phyloP scores from a whole-genome alignment of 768 basidiomycete species.

The Thelephora aurantiotincta region DNA sequence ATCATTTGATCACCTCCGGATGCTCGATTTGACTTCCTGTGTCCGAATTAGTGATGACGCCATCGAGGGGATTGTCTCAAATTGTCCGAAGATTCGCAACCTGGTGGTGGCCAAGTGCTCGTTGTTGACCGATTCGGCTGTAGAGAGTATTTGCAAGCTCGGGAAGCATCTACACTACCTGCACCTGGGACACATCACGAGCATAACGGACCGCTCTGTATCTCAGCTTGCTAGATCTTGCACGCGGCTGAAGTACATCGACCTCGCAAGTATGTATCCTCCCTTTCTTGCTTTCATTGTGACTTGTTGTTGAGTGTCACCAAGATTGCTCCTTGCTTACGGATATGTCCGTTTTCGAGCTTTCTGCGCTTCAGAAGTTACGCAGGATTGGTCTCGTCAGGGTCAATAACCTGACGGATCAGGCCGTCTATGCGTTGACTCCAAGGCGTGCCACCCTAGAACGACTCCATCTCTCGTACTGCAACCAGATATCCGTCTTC shows the following conservation, averaged over 20 bases:
- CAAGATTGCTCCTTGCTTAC: constrained; percentile 77
- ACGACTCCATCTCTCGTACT: constrained; percentile 94
- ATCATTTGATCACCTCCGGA: constrained; percentile 73
- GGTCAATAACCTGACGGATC: constrained; percentile 85
- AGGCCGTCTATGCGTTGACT: constrained; percentile 79
- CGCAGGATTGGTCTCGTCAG: constrained; percentile 91
- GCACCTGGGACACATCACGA: constrained; percentile 83
- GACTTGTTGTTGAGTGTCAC: constrained; percentile 6
- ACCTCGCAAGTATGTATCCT: constrained; percentile 74
- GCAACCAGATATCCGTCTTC: constrained; percentile 86
- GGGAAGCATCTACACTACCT: constrained; percentile 92
- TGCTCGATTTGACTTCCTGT: constrained; percentile 87
- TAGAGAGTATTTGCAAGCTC: constrained; percentile 73
- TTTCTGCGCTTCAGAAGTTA: constrained; percentile 78
- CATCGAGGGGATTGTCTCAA: constrained; percentile 55
- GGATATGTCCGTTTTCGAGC: constrained; percentile 88
- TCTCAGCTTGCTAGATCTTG: constrained; percentile 73
- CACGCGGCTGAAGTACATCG: constrained; percentile 85
- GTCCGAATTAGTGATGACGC: constrained; percentile 60
- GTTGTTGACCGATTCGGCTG: constrained; percentile 65
- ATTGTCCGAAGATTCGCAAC: constrained; percentile 35
- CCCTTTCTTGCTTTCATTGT: neutral
- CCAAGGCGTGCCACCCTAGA: constrained; percentile 81
- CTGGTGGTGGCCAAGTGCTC: constrained; percentile 50
- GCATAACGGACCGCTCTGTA: constrained; percentile 84